Evolutionary conservation across 306 rosid species (phyloP).

Genomic region (Abrus precatorius): DNA sequence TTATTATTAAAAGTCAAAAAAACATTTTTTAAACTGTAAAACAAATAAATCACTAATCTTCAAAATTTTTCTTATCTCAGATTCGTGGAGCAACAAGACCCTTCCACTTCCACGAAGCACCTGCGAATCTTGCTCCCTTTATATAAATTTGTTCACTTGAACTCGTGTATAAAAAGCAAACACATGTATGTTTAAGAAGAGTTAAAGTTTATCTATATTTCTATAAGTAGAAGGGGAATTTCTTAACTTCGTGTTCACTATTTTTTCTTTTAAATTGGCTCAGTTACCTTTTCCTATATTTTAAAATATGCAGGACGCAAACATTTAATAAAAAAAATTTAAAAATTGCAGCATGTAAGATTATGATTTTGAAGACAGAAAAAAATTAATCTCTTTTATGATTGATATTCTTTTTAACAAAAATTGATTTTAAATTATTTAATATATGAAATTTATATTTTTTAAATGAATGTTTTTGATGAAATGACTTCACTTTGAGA

Average conservation of each 20-base stretch:
- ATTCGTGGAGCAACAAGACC: too few species aligned
- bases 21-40: too few species aligned
- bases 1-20: too few species aligned
- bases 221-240: neutral
- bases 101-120: neutral
- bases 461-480: too few species aligned
- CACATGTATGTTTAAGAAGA: neutral
- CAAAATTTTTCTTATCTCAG: too few species aligned
- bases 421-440: too few species aligned
- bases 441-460: too few species aligned
- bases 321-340: neutral
- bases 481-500: neutral
- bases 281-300: too few species aligned
- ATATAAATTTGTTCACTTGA: neutral
- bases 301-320: too few species aligned
- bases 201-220: neutral
- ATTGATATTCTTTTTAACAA: neutral
- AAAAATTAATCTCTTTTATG: too few species aligned
- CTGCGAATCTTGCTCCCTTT: conserved; percentile 28
- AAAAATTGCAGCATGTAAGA: neutral
- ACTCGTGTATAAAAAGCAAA: neutral
- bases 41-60: too few species aligned
- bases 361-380: neutral
- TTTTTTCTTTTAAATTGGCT: too few species aligned
- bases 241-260: neutral